These are phyloP conservation scores for Vaccinium vitisidaea DNA, from an alignment of 148 eudicot species.

Conservation along the genomic window DNA sequence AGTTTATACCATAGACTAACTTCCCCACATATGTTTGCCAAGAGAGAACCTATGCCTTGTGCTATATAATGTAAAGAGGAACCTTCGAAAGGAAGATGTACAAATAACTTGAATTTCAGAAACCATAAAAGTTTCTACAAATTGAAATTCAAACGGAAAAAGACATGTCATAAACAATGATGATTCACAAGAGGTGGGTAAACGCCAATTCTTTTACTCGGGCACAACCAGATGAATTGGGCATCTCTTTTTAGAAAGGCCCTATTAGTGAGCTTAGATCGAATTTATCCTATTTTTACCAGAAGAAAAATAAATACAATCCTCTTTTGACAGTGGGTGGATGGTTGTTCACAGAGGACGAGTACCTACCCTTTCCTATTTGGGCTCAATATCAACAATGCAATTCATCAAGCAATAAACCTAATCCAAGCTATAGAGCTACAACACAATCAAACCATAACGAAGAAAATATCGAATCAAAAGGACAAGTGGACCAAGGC, in stretches of 20 bases:
- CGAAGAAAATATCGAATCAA: too few relatives aligned
- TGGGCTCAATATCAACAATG: not conserved
- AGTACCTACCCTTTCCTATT: too few relatives aligned
- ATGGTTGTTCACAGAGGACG: too few relatives aligned
- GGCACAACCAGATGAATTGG: not conserved
- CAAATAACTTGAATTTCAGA: not conserved
- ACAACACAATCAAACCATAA: not conserved
- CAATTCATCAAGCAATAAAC: not conserved
- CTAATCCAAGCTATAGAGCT: not conserved
- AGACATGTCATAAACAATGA: too few relatives aligned
- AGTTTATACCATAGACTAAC: conserved; percentile 52
- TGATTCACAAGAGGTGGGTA: not conserved
- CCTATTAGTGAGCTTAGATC: too few relatives aligned
- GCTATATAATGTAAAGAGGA: conserved; percentile 65
- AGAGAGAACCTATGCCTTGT: conserved; percentile 63
- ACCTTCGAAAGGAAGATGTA: conserved; percentile 42
- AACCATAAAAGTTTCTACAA: not conserved
- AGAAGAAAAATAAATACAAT: too few relatives aligned
- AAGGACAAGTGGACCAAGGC: not conserved
- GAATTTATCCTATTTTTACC: too few relatives aligned
- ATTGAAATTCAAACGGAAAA: not conserved
- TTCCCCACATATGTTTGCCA: conserved; percentile 60
- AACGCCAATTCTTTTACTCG: not conserved
- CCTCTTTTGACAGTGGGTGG: too few relatives aligned
- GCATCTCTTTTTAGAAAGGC: not conserved